Evolutionary conservation across 2,329 filamentous ascomycete genomes (phyloP).

Genomic region (Sphaerulina musiva): DNA sequence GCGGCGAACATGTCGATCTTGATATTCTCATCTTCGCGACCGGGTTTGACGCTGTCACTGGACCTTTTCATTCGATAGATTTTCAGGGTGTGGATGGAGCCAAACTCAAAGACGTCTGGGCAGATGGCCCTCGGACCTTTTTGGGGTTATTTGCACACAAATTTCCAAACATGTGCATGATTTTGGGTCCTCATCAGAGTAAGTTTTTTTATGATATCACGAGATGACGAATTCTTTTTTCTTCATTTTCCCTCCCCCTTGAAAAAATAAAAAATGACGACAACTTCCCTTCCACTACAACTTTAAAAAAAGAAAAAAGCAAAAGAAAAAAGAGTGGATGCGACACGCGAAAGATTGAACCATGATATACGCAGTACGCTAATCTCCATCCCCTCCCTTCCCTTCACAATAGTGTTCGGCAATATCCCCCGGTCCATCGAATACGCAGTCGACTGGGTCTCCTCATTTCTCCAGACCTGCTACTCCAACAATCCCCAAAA

Average conservation of each 20-base stretch:
- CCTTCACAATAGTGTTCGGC: conserved; percentile 25
- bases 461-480: conserved; percentile 11
- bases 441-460: conserved; percentile 15
- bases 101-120: conserved; percentile 33
- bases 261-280: too few relatives aligned
- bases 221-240: too few relatives aligned
- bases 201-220: too few relatives aligned
- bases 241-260: too few relatives aligned
- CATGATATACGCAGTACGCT: too few relatives aligned
- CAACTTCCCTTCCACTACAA: too few relatives aligned
- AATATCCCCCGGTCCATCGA: conserved; percentile 37
- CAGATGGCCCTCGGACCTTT: conserved; percentile 34
- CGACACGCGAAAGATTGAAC: too few relatives aligned
- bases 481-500: not conserved
- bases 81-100: conserved; percentile 24
- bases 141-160: conserved; percentile 30
- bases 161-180: conserved; percentile 35
- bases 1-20: conserved; percentile 36
- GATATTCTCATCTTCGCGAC: conserved; percentile 38
- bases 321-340: too few relatives aligned
- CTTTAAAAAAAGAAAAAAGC: too few relatives aligned
- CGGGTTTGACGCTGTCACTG: conserved; percentile 35
- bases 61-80: conserved; percentile 27
- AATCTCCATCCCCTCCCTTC: too few relatives aligned
- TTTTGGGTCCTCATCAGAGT: conserved; percentile 36